Conservation (phyloP, 2,329 filamentous ascomycete species). For the Trichoderma pleuroti region DNA sequence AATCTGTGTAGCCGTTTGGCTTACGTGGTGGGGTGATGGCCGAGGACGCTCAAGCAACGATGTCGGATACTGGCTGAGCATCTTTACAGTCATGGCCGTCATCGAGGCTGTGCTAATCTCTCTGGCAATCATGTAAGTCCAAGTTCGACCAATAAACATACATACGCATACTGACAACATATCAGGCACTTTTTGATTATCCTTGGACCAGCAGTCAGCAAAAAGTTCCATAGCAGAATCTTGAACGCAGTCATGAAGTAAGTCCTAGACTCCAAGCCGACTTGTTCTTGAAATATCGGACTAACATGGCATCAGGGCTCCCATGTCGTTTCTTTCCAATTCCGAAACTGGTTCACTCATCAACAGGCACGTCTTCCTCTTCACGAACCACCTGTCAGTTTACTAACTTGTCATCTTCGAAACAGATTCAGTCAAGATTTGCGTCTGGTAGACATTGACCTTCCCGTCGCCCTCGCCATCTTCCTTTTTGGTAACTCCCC, state of each 20-base stretch:
- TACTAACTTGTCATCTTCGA: neutral
- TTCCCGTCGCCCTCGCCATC: conserved; percentile 30
- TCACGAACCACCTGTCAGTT: too few relatives aligned
- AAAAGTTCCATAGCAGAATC: conserved; percentile 26
- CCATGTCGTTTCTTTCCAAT: conserved; percentile 29
- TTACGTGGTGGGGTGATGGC: conserved; percentile 33
- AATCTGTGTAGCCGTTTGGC: conserved; percentile 27
- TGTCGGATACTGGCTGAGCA: conserved; percentile 31
- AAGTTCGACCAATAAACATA: accelerated
- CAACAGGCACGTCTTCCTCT: conserved; percentile 25
- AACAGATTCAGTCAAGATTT: conserved; percentile 42
- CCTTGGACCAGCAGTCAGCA: conserved; percentile 28
- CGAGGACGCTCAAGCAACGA: conserved; percentile 26
- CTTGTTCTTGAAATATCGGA: neutral
- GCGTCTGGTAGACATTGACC: conserved; percentile 38
- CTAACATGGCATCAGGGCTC: conserved; percentile 22
- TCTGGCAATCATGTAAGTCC: conserved; percentile 28
- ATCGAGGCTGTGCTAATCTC: conserved; percentile 27
- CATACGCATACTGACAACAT: conserved; percentile 9
- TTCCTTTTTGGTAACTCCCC: conserved; percentile 28
- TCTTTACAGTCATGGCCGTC: conserved; percentile 27
- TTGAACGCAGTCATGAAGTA: conserved; percentile 29
- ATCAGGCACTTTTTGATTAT: conserved; percentile 27
- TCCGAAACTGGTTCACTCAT: conserved; percentile 29
- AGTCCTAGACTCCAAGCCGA: accelerated